phyloP scores from a whole-genome alignment of 345 rosid species.

The Lepidium sativum region DNA sequence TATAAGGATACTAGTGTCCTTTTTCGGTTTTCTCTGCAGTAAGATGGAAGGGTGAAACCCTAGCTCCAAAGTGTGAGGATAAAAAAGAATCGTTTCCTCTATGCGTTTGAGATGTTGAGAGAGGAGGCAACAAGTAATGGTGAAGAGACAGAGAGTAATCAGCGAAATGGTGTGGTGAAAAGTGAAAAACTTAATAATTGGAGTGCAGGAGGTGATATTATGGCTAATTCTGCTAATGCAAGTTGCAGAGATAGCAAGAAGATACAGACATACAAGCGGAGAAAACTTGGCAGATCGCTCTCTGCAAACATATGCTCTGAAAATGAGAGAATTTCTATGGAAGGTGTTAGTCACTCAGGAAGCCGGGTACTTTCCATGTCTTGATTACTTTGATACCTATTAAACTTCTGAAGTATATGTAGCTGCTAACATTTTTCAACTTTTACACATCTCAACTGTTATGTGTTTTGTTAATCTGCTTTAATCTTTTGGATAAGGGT shows the following conservation, averaged over 20 bases:
- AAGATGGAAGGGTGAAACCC: slow-evolving; percentile 28
- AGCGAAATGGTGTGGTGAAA: slow-evolving; percentile 21
- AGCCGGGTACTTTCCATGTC: slow-evolving; percentile 36
- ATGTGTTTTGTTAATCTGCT: background rate
- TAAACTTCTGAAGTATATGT: background rate
- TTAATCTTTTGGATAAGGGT: background rate
- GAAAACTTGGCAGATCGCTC: slow-evolving; percentile 35
- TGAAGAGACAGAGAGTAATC: slow-evolving; percentile 22
- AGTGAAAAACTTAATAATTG: slow-evolving; percentile 33
- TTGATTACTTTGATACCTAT: background rate
- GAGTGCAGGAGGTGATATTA: slow-evolving; percentile 21
- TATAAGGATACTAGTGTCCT: background rate
- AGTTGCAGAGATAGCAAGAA: slow-evolving; percentile 35
- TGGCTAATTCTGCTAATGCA: slow-evolving; percentile 31
- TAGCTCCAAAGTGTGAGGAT: slow-evolving; percentile 21
- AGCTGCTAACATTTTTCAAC: background rate
- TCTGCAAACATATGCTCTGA: slow-evolving; percentile 32
- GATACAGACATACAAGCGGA: slow-evolving; percentile 67
- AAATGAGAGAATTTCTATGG: slow-evolving; percentile 28
- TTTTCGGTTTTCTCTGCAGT: slow-evolving; percentile 1
- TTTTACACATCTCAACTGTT: background rate
- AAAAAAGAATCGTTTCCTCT: slow-evolving; percentile 14
- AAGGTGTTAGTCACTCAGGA: slow-evolving; percentile 29
- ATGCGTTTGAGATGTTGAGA: slow-evolving; percentile 30
- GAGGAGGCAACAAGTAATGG: slow-evolving; percentile 42